Conservation (phyloP, 2,329 filamentous ascomycete species). For the Fusarium concolor region DNA sequence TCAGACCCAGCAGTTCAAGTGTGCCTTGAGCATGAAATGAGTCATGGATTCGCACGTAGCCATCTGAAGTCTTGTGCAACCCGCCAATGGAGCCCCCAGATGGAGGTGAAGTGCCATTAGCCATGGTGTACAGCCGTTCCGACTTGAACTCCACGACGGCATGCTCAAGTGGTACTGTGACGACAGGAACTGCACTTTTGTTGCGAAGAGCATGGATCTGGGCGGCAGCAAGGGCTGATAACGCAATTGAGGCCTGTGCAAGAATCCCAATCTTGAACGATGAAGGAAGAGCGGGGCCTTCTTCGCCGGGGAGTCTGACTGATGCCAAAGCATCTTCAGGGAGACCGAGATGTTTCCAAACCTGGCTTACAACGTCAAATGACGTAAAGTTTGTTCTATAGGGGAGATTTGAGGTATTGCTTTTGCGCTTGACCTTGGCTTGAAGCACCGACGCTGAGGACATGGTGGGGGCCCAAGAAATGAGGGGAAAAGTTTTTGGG, state of each 20-base stretch:
- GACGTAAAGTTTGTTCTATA: not conserved
- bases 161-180: conserved; percentile 59
- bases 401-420: too few species aligned
- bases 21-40: conserved; percentile 61
- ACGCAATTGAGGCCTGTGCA: conserved; percentile 63
- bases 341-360: conserved; percentile 33
- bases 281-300: conserved; percentile 54
- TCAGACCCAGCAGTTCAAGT: conserved; percentile 57
- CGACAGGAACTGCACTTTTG: conserved; percentile 45
- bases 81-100: conserved; percentile 61
- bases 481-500: too few species aligned
- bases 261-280: conserved; percentile 66
- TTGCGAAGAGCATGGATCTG: conserved; percentile 56
- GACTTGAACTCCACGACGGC: conserved; percentile 65
- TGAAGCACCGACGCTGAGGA: not conserved
- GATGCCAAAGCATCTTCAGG: conserved; percentile 16
- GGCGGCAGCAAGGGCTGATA: conserved; percentile 63
- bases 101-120: conserved; percentile 50
- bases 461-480: not conserved
- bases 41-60: conserved; percentile 67
- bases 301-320: conserved; percentile 25
- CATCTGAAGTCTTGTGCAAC: conserved; percentile 62
- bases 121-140: conserved; percentile 60
- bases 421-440: not conserved
- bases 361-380: conserved; percentile 16